These are phyloP conservation scores for Amoebophrya sp. DNA, from an alignment of 169 alveolate genomes.

Conservation along the genomic window DNA sequence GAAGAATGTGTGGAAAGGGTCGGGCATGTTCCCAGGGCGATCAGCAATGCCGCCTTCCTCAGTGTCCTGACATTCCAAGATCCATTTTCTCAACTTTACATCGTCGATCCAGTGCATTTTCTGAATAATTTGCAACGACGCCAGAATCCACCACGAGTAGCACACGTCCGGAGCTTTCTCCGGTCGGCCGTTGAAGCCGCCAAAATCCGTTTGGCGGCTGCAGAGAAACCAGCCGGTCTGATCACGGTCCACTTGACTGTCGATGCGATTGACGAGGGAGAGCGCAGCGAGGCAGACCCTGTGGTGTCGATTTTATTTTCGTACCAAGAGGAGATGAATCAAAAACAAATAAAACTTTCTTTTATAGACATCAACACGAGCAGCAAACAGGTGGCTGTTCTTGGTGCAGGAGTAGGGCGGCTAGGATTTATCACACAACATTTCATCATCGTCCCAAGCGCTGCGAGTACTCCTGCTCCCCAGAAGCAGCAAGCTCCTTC, in stretches of 20 bases:
- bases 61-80: background rate
- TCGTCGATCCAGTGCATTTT: background rate
- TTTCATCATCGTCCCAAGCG: too few relatives aligned
- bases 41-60: background rate
- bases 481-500: too few relatives aligned
- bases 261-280: background rate
- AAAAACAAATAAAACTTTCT: too few relatives aligned
- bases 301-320: too few relatives aligned
- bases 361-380: too few relatives aligned
- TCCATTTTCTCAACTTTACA: background rate
- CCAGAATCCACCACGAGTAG: background rate
- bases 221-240: background rate
- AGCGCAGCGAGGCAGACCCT: background rate
- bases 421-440: too few relatives aligned
- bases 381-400: too few relatives aligned
- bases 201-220: background rate
- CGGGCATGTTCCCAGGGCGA: background rate
- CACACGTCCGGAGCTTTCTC: constrained; percentile 1
- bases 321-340: too few relatives aligned
- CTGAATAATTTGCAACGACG: background rate
- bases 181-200: background rate
- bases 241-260: background rate
- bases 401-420: too few relatives aligned
- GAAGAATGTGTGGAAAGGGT: constrained; percentile 5
- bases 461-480: too few relatives aligned